Evolutionary conservation across 1,284 basidiomycete genomes (phyloP).

Genomic region (Porphyrellus sp.): DNA sequence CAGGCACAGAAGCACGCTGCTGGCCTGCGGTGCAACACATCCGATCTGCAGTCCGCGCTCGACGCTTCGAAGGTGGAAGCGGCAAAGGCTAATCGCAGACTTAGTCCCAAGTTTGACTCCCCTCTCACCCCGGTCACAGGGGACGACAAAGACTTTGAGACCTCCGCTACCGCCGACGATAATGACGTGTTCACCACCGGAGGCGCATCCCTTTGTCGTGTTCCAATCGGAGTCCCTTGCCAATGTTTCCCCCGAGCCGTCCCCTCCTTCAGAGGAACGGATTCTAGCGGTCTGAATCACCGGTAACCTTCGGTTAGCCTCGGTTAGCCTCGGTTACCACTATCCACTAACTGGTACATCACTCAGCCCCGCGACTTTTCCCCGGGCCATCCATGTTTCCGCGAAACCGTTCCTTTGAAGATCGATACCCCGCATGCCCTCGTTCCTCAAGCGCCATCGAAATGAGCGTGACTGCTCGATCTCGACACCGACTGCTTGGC

Average conservation of each 20-base stretch:
- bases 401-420: no score
- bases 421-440: no score
- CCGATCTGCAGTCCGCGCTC: constrained; percentile 81
- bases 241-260: constrained; percentile 66
- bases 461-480: no score
- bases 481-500: no score
- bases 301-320: no score
- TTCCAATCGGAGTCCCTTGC: constrained; percentile 54
- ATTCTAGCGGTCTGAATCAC: no score
- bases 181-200: constrained; percentile 66
- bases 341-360: no score
- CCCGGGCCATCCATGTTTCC: no score
- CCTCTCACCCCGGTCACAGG: constrained; percentile 63
- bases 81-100: constrained; percentile 54
- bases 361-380: no score
- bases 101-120: constrained; percentile 60
- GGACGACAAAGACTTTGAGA: constrained; percentile 49
- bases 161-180: constrained; percentile 54
- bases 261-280: no score
- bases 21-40: constrained; percentile 86
- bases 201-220: constrained; percentile 52
- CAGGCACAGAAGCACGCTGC: constrained; percentile 86
- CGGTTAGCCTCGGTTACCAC: no score
- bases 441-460: no score
- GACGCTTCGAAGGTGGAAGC: constrained; percentile 72